Percentiles rank a stretch among this genome's conserved stretches.
These are phyloP conservation scores for Limtongozyma cylindracea DNA, from an alignment of 805 yeast genomes.

Conservation along the genomic window DNA sequence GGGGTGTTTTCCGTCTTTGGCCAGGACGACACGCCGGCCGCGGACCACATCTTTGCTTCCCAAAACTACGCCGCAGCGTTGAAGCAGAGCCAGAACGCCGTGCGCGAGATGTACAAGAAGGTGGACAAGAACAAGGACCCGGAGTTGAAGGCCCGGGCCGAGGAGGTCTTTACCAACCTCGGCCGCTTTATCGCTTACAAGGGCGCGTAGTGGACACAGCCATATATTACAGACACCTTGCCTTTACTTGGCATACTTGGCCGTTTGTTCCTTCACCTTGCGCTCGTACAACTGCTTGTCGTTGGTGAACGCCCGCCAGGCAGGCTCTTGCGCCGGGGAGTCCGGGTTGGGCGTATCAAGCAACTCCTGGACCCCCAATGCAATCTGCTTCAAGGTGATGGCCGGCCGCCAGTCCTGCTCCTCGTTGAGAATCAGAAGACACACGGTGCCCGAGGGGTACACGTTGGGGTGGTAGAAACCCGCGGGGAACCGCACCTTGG, in stretches of 20 bases:
- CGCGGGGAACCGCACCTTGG: constrained; percentile 72
- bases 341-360: constrained; percentile 78
- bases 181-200: constrained; percentile 65
- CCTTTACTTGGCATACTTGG: constrained; percentile 21
- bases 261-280: constrained; percentile 63
- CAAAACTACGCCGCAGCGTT: too few species aligned
- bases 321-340: constrained; percentile 95
- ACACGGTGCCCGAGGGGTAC: constrained; percentile 92
- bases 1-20: constrained; percentile 57
- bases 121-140: constrained; percentile 40
- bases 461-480: constrained; percentile 94
- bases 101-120: constrained; percentile 25
- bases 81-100: too few species aligned
- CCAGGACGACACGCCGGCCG: too few species aligned
- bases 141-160: constrained; percentile 33
- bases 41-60: too few species aligned
- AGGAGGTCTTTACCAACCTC: constrained; percentile 40
- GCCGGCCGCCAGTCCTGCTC: constrained; percentile 98
- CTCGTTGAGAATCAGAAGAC: constrained; percentile 81
- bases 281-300: constrained; percentile 47
- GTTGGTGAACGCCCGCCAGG: constrained; percentile 66
- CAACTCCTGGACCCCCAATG: constrained; percentile 79
- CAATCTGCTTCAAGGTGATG: constrained; percentile 70
- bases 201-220: not conserved
- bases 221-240: not conserved